Evolutionary conservation across 148 eudicot genomes (phyloP), one percentile per base, ranked within the genome.

Genomic region (Heliamphora exappendiculata): DNA sequence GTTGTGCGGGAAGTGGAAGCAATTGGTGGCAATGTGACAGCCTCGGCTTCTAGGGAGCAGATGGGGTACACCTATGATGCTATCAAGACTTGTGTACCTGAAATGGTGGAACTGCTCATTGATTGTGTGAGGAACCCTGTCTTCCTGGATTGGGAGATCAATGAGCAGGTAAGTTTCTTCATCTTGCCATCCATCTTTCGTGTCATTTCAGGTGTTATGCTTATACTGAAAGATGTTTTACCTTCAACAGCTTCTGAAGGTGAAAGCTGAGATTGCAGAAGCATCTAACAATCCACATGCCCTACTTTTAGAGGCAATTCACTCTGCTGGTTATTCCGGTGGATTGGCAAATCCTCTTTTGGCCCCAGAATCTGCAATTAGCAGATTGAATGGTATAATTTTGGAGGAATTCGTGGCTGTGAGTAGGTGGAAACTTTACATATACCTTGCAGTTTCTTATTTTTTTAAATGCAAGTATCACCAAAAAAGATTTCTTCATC

Each of bases 1-100:
- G 70, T 93, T 80, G 93, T 93, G 69, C 87, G 99, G 68, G 98
- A 93, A 88, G 93, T 95, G 77, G 99, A 95, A 85, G 98, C 99
- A 53, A 85, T 91, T 78, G 99, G 99, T 79, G 98, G 99, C 70
- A 83, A 83, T 85, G 89, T 91, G 67, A 77, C 86, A 66, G 82
- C 98, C 77, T 87, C 94, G 10, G 98, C 88, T 79, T 91, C 97
- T 68, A 83, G 97, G 81, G 99, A 96, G 84, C 99, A 96, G 78
- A 93, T 96, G 93, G 85, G 89, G 69, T 96, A 96, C 78, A 87
- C 93, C 28, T 93, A 85, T 82, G 95, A 88, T 87, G 97, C 94
- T n/a, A 79, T 96, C 73, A 96, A 86, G 83, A 88, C 93, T 22
- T 88, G 91, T 79, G 89, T 93, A 67, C 77, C 74, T 49, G 50